phyloP scores from a whole-genome alignment of 768 basidiomycete genomes.

The Clavulina sp. region DNA sequence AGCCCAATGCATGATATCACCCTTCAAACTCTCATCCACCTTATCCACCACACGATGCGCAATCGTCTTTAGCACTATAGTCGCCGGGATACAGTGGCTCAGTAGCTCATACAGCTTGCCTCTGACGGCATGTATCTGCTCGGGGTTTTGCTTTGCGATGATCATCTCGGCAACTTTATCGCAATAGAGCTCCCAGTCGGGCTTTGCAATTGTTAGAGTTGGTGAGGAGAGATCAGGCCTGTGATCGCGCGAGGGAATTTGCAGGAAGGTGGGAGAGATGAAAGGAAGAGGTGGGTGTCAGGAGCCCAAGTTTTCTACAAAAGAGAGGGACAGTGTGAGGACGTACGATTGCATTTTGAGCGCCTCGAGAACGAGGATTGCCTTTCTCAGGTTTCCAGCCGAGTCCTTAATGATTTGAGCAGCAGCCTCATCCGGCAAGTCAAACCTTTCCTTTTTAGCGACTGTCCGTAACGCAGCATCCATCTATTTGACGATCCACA shows the following conservation, averaged over 20 bases:
- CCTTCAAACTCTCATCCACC: conserved; percentile 79
- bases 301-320: too few relatives aligned
- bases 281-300: not conserved
- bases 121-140: conserved; percentile 74
- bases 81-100: conserved; percentile 93
- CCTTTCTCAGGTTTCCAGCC: conserved; percentile 84
- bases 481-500: conserved; percentile 63
- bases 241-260: conserved; percentile 28
- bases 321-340: not conserved
- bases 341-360: conserved; percentile 90
- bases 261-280: conserved; percentile 5
- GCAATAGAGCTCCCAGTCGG: conserved; percentile 99
- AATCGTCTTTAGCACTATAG: conserved; percentile 85
- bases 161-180: conserved; percentile 82
- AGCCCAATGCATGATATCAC: conserved; percentile 95
- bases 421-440: conserved; percentile 61
- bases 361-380: conserved; percentile 84
- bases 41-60: conserved; percentile 73
- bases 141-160: conserved; percentile 74
- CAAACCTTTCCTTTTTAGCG: conserved; percentile 60
- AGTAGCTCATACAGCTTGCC: conserved; percentile 88
- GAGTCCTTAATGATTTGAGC: conserved; percentile 65
- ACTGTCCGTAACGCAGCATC: conserved; percentile 57
- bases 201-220: conserved; percentile 74
- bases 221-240: conserved; percentile 67